A percentile compares a stretch with the other conserved stretches of the same genome.
Evolutionary conservation across 179 eudicot genomes (phyloP).

Genomic region (Camellia oleifera): DNA sequence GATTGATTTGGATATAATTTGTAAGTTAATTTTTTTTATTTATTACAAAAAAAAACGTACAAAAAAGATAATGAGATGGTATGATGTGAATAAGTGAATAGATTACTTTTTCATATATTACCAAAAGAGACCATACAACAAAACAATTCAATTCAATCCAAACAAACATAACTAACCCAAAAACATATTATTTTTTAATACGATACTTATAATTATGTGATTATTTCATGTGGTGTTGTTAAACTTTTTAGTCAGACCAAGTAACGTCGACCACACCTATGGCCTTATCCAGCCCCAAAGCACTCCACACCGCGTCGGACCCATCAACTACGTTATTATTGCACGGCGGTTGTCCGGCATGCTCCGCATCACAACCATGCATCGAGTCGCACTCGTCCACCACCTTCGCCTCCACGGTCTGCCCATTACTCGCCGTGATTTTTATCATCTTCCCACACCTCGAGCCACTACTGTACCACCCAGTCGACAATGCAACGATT

Average conservation of each 20-base stretch:
- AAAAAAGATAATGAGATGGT: no score
- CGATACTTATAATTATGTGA: no score
- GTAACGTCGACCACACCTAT: constrained; percentile 40
- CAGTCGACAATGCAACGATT: constrained; percentile 33
- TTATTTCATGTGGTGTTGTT: no score
- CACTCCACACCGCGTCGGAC: constrained; percentile 38
- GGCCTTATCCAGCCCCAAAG: constrained; percentile 38
- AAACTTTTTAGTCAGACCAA: constrained; percentile 30
- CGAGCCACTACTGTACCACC: constrained; percentile 24
- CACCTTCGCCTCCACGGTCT: constrained; percentile 45
- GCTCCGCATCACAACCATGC: constrained; percentile 55
- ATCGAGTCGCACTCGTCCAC: constrained; percentile 76
- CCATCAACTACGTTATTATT: constrained; percentile 37
- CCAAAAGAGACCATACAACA: no score
- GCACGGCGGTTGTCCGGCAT: constrained; percentile 62
- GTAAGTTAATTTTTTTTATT: no score
- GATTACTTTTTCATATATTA: no score
- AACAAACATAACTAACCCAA: no score
- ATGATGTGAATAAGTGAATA: no score
- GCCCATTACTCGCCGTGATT: constrained; percentile 40
- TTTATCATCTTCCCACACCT: constrained; percentile 35
- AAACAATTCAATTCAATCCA: no score
- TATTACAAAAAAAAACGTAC: no score
- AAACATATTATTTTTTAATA: no score
- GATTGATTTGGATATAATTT: no score